A percentile compares a stretch with the other conserved stretches of the same genome.
Evolutionary conservation across 495 filamentous ascomycete species (phyloP).

Genomic region (Arthonia radiata): DNA sequence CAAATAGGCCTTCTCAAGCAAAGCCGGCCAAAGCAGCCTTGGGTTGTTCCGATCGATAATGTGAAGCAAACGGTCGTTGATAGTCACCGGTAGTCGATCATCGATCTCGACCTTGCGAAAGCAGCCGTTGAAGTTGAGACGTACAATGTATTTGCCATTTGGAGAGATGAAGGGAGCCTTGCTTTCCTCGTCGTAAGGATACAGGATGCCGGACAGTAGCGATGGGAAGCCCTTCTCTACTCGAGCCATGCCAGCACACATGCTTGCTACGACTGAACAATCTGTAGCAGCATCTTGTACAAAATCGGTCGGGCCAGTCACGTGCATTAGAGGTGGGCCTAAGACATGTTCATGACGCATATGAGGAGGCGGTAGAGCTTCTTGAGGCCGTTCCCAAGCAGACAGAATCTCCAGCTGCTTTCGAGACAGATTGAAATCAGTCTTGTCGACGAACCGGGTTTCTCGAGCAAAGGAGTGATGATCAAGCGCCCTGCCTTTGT

Average conservation of each 20-base stretch:
- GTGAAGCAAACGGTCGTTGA: constrained; percentile 43
- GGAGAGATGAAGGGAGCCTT: constrained; percentile 32
- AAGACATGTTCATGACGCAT: constrained; percentile 5
- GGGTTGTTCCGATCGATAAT: constrained; percentile 73
- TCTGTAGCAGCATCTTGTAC: constrained; percentile 88
- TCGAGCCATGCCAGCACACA: constrained; percentile 59
- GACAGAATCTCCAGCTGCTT: constrained; percentile 45
- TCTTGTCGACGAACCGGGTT: constrained; percentile 22
- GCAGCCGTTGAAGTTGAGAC: constrained; percentile 86
- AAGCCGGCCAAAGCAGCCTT: constrained; percentile 61
- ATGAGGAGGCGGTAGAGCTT: constrained; percentile 21
- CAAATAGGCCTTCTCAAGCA: constrained; percentile 93
- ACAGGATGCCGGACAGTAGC: constrained; percentile 44
- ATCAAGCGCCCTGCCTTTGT: constrained; percentile 9
- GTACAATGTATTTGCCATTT: constrained; percentile 75
- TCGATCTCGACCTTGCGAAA: constrained; percentile 73
- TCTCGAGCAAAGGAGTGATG: constrained; percentile 5
- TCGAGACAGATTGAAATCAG: constrained; percentile 41
- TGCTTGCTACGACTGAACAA: constrained; percentile 88
- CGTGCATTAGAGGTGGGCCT: constrained; percentile 28
- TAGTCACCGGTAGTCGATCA: constrained; percentile 68
- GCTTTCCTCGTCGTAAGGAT: constrained; percentile 37
- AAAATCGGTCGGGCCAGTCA: constrained; percentile 37
- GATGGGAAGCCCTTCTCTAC: constrained; percentile 32
- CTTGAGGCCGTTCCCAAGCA: constrained; percentile 54